Conservation (phyloP, 1,284 basidiomycete species). For the Clitocybe nebularis region DNA sequence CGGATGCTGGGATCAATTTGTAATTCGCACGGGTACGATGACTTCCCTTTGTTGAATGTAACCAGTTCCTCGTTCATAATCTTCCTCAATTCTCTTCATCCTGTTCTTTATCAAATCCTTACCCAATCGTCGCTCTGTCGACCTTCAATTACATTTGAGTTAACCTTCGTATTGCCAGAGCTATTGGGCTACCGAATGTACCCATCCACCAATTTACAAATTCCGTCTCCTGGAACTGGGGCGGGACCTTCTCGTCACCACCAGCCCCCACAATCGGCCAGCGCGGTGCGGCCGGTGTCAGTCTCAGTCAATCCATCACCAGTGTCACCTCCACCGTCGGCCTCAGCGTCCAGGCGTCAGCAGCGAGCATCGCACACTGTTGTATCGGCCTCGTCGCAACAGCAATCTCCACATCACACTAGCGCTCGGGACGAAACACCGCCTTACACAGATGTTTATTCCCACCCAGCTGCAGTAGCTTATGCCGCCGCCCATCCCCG, state of each 20-base stretch:
- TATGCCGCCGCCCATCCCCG: conserved; percentile 82
- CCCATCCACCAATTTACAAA: conserved; percentile 24
- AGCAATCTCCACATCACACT: conserved; percentile 20
- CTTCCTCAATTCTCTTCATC: too few relatives aligned
- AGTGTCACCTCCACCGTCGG: conserved; percentile 20
- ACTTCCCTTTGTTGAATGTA: too few relatives aligned
- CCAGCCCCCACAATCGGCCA: conserved; percentile 1
- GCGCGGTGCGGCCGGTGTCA: conserved; percentile 25
- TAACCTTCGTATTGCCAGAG: too few relatives aligned
- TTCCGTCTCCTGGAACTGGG: conserved; percentile 20
- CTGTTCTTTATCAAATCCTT: too few relatives aligned
- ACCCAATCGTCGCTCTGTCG: too few relatives aligned
- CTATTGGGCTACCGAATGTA: too few relatives aligned
- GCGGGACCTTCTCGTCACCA: conserved; percentile 18
- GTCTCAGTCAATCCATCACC: conserved; percentile 26
- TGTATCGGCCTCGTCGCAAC: conserved; percentile 20
- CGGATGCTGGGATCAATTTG: too few relatives aligned
- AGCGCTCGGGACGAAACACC: conserved; percentile 26
- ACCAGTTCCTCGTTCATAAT: too few relatives aligned
- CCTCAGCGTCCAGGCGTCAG: conserved; percentile 29
- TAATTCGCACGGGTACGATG: too few relatives aligned
- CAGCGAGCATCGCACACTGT: conserved; percentile 40
- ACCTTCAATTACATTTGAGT: too few relatives aligned
- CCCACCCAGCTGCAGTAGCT: conserved; percentile 84
- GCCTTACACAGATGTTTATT: conserved; percentile 67